Base-by-base conservation (phyloP, 805 yeast species). In the Millerago galiae region DNA sequence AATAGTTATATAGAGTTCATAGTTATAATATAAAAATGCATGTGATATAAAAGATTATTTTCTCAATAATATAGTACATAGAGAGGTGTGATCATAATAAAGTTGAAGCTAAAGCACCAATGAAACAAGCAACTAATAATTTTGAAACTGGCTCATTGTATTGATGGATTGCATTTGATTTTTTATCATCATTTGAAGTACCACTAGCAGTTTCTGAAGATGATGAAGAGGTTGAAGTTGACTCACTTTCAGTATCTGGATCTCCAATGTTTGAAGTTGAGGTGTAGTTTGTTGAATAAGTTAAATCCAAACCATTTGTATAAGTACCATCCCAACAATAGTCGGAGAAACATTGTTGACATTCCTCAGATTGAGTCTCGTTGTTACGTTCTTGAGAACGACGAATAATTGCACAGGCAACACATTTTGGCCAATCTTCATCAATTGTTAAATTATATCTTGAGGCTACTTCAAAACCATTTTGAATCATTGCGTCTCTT, bases 401-500 rank as follows among this genome's bases (percentile, higher is more conserved):
- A 65, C 86, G 81, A 45, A 86, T 70, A 36, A 87, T 74, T 9
- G 95, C 95, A 70, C 95, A 87, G 3, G 84, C 85, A 38, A 87
- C 72, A 67, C 95, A 87, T 7, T 79, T 73, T 34, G 75, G 66
- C 81, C 85, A 87, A 33, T 83, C 79, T 4, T 65, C 58, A 50
- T 84, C 95, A 18, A 80, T 56, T 12, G 95, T 81, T 30, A 77
- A 63, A 58, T 85, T 86, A 44, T 71, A 68, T 55, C 83, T 74
- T 1, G 90, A 70, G 11, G 81, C 74, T 12, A 75, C 71, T 52
- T 83, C 86, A 57, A 77, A 83, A 9, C 95, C 95, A 59, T 88
- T 88, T 51, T 69, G 61, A 43, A 87, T 74, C 70, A 87, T 73
- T 0, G 72, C 67, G 34, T 67, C 60, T 50, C 78, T 75, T 52